Conservation (phyloP, 108 stramenopile species). For the Skeletonema tropicum region DNA sequence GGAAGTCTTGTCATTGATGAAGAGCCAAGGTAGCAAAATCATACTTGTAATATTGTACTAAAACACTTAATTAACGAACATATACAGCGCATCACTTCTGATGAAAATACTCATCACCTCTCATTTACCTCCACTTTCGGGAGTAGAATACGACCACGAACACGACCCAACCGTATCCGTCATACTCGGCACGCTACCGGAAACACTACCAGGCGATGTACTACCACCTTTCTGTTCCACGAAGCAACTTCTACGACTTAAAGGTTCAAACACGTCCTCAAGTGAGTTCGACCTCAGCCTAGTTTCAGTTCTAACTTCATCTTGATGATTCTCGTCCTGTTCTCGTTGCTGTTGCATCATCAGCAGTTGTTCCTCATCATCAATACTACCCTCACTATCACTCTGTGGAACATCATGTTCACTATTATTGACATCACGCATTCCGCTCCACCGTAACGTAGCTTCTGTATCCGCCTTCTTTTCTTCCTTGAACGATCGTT, state of each 20-base stretch:
- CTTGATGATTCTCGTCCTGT: background rate
- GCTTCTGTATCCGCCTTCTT: background rate
- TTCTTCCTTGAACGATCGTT: background rate
- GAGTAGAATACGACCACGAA: background rate
- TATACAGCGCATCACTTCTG: too few relatives aligned
- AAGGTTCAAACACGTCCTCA: background rate
- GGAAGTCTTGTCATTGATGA: too few relatives aligned
- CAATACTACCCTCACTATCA: background rate
- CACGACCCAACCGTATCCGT: background rate
- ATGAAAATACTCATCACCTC: too few relatives aligned
- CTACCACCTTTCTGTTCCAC: slow-evolving; percentile 5
- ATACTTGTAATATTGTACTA: too few relatives aligned
- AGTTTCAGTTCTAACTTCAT: background rate
- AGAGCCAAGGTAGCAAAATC: too few relatives aligned
- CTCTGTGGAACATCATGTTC: background rate
- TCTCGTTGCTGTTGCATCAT: background rate
- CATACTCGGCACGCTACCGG: background rate
- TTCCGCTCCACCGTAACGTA: background rate
- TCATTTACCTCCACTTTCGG: background rate
- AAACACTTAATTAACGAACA: too few relatives aligned
- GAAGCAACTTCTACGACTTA: background rate
- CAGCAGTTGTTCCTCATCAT: background rate
- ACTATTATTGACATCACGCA: background rate
- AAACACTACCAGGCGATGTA: background rate
- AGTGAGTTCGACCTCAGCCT: background rate